Base-by-base conservation (phyloP, 441 rosid genomes). In the Capsella rubella region DNA sequence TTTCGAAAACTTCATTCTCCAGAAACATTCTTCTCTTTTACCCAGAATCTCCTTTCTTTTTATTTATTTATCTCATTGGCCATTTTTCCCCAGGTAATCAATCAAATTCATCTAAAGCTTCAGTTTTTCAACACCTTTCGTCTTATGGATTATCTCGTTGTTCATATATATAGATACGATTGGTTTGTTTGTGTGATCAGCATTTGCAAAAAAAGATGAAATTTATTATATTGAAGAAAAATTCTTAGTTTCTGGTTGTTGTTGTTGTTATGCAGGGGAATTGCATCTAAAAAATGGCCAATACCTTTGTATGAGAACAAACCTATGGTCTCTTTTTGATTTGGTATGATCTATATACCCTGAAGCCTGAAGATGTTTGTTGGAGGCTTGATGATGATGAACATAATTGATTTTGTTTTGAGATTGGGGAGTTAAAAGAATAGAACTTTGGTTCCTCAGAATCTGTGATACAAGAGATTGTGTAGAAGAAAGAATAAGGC, bases 1-100 rank as follows among this genome's bases (percentile, higher is more conserved):
- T 66, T 77, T 71, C 59, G 58, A 75, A 54, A 66, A 27, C 62
- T 10, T 39, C 52, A 49, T 29, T 62, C 18, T 32, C 72, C 56
- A 71, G 13, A 65, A 42, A 64, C 71, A 64, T 70, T 64, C 67
- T 64, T 76, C 76, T 50, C 62, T 15, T 64, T 49, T 55, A 18
- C 70, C 65, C 46, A 9, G 27, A 35, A 8, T 54, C 50, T 25
- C 68, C n/a, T 67, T 16, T 58, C 25, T 58, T 43, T 18, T 57
- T 42, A n/a, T n/a, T n/a, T n/a, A n/a, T 28, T 9, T 21, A 43
- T 63, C 73, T 58, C 68, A 51, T 67, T 58, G 14, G 40, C 63
- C 35, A 16, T 58, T 64, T 52, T 40, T 7, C 2, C 9, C 1
- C 63, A 50, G 80, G 80, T 77, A 65, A 56, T 40, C 14, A 8